Evolutionary conservation across 73 alveolate genomes (phyloP).

Genomic region (Paramecium bursaria): DNA sequence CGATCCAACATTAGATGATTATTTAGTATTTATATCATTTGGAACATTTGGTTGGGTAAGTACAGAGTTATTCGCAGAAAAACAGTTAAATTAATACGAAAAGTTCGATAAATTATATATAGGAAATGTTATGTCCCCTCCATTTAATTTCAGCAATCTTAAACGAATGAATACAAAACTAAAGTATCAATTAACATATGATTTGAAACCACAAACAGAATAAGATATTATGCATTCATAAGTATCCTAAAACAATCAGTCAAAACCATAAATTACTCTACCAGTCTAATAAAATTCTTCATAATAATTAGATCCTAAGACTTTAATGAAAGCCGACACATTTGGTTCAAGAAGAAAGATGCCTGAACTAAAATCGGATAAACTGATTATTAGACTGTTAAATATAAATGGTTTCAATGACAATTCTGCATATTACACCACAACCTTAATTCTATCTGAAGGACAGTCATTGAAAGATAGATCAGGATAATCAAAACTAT

Average conservation of each 20-base stretch:
- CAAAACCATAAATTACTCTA: neutral
- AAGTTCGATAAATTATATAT: slow-evolving; percentile 14
- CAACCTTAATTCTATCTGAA: neutral
- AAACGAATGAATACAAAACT: slow-evolving; percentile 30
- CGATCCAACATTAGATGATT: slow-evolving; percentile 5
- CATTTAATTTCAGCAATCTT: neutral
- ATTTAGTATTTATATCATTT: slow-evolving; percentile 28
- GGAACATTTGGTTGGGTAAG: slow-evolving; percentile 45
- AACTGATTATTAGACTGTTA: neutral
- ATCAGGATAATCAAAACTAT: slow-evolving; percentile 2
- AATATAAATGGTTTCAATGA: neutral
- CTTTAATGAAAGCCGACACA: neutral
- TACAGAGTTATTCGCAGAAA: neutral
- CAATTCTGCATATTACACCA: too few species aligned
- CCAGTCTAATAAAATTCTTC: neutral
- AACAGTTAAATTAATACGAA: neutral
- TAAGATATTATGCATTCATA: neutral
- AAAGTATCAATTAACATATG: neutral
- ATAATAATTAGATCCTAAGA: neutral
- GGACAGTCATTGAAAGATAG: neutral
- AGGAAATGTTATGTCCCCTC: slow-evolving; percentile 40
- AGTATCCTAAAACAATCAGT: neutral
- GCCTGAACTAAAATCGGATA: neutral
- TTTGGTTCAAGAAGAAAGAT: neutral
- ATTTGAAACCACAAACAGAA: slow-evolving; percentile 1